Conservation (phyloP, 208 protist genomes). For the Trypanosoma caninum region DNA sequence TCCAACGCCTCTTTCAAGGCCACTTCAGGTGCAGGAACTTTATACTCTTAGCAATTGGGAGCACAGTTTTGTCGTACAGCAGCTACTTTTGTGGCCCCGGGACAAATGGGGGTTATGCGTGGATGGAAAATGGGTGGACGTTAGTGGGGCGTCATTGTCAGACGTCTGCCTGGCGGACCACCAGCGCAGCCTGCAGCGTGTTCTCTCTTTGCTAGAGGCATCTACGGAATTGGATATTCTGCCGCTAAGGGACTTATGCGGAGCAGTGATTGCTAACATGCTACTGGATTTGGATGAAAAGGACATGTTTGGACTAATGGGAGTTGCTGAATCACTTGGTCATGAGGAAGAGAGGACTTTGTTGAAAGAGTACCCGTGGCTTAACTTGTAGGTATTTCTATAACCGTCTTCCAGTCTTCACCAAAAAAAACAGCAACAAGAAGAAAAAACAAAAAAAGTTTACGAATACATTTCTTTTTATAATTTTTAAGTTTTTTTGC, state of each 20-base stretch:
- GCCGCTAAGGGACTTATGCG: slow-evolving; percentile 43
- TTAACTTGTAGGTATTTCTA: slow-evolving; percentile 8
- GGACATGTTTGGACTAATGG: slow-evolving; percentile 31
- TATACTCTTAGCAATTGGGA: slow-evolving; percentile 62
- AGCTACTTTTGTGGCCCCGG: slow-evolving; percentile 30
- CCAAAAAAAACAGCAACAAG: neutral
- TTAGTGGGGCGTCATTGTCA: slow-evolving; percentile 12
- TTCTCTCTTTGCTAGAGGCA: slow-evolving; percentile 50
- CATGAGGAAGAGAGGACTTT: slow-evolving; percentile 33
- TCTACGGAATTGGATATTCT: slow-evolving; percentile 43
- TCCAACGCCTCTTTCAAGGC: slow-evolving; percentile 28
- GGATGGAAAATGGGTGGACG: slow-evolving; percentile 52
- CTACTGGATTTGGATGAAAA: slow-evolving; percentile 44
- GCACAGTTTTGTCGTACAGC: slow-evolving; percentile 44
- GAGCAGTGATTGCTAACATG: slow-evolving; percentile 53
- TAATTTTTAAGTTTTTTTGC: no score
- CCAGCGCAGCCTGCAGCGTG: slow-evolving; percentile 26
- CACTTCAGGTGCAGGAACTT: slow-evolving; percentile 40
- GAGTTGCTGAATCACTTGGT: slow-evolving; percentile 29
- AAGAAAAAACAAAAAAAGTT: no score
- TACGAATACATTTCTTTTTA: no score
- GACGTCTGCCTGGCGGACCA: slow-evolving; percentile 13
- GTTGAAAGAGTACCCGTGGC: slow-evolving; percentile 28
- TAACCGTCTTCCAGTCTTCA: neutral
- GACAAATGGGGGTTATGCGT: slow-evolving; percentile 15